Evolutionary conservation across 176 grass and related monocot genomes (phyloP).

Genomic region (Aegilops sharonensis): DNA sequence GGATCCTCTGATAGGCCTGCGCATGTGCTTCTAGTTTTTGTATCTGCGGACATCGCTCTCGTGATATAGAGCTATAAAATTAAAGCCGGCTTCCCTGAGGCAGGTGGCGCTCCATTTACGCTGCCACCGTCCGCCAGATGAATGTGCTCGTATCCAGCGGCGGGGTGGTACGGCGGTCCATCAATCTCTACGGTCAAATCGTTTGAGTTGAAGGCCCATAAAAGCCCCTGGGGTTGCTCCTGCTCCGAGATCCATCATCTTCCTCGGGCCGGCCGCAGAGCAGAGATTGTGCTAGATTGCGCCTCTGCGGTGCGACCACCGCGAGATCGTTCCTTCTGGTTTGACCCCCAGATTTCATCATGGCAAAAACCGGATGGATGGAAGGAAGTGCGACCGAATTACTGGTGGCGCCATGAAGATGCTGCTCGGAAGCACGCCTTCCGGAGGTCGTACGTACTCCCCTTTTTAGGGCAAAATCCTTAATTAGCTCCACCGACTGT

Average conservation of each 20-base stretch:
- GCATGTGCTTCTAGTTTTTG: background rate
- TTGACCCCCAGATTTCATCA: background rate
- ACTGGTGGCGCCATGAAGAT: background rate
- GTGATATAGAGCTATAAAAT: background rate
- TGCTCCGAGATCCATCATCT: background rate
- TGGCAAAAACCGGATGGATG: background rate
- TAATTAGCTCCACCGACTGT: no score
- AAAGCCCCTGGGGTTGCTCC: background rate
- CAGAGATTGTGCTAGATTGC: background rate
- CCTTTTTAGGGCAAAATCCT: no score
- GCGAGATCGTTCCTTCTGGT: background rate
- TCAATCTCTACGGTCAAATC: background rate
- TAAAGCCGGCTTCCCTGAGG: background rate
- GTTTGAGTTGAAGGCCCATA: background rate
- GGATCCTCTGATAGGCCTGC: slow-evolving; percentile 3
- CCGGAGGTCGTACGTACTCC: no score
- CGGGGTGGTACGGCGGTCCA: background rate
- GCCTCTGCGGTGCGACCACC: background rate
- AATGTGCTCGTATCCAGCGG: background rate
- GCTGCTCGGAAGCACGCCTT: background rate
- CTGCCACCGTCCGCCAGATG: background rate
- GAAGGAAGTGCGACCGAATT: background rate
- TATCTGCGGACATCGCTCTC: background rate
- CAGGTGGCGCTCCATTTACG: background rate
- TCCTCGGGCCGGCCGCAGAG: background rate